phyloP scores from a whole-genome alignment of 2,329 filamentous ascomycete species.

The Cordyceps cateniannulata region DNA sequence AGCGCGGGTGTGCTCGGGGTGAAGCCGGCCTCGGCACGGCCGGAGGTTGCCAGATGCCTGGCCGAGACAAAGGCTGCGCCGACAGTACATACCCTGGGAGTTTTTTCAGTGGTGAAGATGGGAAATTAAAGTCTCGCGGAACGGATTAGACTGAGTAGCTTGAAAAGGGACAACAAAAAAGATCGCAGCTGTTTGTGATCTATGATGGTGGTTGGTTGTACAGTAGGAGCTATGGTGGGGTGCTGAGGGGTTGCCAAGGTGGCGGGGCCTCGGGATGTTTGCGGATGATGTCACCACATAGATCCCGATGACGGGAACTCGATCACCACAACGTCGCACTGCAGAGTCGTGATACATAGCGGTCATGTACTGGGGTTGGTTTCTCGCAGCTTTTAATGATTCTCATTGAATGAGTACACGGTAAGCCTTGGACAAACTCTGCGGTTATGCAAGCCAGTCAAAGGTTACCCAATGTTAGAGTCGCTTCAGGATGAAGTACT shows the following conservation, averaged over 20 bases:
- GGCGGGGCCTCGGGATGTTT: not conserved
- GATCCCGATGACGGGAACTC: not conserved
- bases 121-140: not conserved
- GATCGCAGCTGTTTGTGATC: not conserved
- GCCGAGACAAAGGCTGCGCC: not conserved
- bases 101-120: not conserved
- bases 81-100: not conserved
- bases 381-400: not conserved
- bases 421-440: not conserved
- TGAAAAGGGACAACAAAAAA: not conserved
- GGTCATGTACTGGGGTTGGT: not conserved
- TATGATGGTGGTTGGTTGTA: slow-evolving; percentile 1
- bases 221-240: slow-evolving; percentile 8
- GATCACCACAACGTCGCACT: not conserved
- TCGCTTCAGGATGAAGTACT: too few species aligned
- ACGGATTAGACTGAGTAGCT: not conserved
- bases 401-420: too few species aligned
- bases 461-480: too few species aligned
- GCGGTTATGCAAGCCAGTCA: not conserved
- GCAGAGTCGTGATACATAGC: not conserved
- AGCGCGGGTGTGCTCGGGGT: not conserved
- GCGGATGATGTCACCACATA: slow-evolving; percentile 4
- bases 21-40: not conserved
- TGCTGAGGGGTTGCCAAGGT: slow-evolving; percentile 1
- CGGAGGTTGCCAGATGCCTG: not conserved